Percentiles rank a stretch among this genome's conserved stretches.
These are phyloP conservation scores for Phytomonas serpens DNA, from an alignment of 208 protist genomes.

Conservation along the genomic window DNA sequence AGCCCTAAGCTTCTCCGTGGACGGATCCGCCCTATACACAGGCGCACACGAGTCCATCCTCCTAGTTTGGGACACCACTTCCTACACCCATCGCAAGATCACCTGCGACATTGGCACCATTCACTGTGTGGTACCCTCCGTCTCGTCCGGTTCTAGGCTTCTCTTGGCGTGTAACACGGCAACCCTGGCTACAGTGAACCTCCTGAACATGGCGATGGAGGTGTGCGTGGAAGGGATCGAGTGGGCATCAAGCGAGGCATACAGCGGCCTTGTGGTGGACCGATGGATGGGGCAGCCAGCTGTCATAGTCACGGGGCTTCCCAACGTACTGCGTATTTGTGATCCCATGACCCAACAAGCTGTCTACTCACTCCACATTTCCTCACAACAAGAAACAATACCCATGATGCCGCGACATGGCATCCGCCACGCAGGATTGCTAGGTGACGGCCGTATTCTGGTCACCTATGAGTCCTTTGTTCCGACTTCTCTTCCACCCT, in stretches of 20 bases:
- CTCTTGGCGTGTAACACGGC: slow-evolving; percentile 57
- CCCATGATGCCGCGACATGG: slow-evolving; percentile 55
- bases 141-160: slow-evolving; percentile 27
- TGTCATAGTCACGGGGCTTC: slow-evolving; percentile 72
- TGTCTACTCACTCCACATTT: slow-evolving; percentile 84
- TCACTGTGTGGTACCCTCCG: slow-evolving; percentile 27
- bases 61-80: slow-evolving; percentile 24
- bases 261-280: slow-evolving; percentile 60
- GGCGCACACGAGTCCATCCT: slow-evolving; percentile 59
- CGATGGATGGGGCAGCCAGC: slow-evolving; percentile 63
- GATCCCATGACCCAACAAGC: slow-evolving; percentile 82
- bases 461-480: slow-evolving; percentile 78
- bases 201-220: slow-evolving; percentile 58
- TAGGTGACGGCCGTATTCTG: slow-evolving; percentile 51
- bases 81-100: slow-evolving; percentile 37
- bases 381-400: slow-evolving; percentile 77
- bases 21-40: slow-evolving; percentile 68
- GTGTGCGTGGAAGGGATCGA: slow-evolving; percentile 67
- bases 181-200: slow-evolving; percentile 58
- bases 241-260: slow-evolving; percentile 61
- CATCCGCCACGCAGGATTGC: slow-evolving; percentile 67
- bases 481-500: slow-evolving; percentile 41
- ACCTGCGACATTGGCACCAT: slow-evolving; percentile 32
- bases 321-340: slow-evolving; percentile 72
- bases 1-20: slow-evolving; percentile 58